phyloP scores from a whole-genome alignment of 768 basidiomycete genomes.

The Panellus pusillus region DNA sequence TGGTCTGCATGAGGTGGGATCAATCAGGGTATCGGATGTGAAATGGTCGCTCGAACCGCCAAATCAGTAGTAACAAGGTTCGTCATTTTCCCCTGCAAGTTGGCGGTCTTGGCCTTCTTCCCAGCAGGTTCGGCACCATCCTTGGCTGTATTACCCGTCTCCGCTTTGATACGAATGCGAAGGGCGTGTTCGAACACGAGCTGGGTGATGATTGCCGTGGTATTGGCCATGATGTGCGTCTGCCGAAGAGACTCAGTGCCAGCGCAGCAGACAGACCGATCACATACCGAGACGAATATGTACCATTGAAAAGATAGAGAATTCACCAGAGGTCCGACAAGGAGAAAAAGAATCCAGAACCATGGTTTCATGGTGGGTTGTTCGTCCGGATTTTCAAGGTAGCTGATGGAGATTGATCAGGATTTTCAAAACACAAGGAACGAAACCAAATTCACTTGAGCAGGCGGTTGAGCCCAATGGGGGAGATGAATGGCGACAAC shows the following conservation, averaged over 20 bases:
- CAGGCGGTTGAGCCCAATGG: conserved; percentile 41
- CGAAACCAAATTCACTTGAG: conserved; percentile 30
- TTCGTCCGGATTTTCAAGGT: conserved; percentile 55
- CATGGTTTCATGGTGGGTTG: conserved; percentile 56
- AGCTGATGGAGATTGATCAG: conserved; percentile 31
- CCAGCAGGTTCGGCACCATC: background rate
- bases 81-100: conserved; percentile 73
- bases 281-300: conserved; percentile 41
- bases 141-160: conserved; percentile 8
- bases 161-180: conserved; percentile 61
- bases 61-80: conserved; percentile 69
- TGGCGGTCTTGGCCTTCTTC: conserved; percentile 26
- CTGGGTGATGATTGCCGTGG: conserved; percentile 44
- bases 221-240: conserved; percentile 47
- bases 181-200: conserved; percentile 49
- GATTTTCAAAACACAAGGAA: background rate
- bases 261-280: conserved; percentile 16
- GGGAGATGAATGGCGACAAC: conserved; percentile 31
- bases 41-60: no score
- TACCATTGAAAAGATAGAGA: conserved; percentile 56
- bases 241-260: conserved; percentile 39
- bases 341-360: conserved; percentile 62
- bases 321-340: conserved; percentile 45
- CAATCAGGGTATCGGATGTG: no score
- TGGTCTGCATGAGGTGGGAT: background rate